These are phyloP conservation scores for Rhododendron henanense DNA, from an alignment of 148 eudicot species.

Conservation along the genomic window DNA sequence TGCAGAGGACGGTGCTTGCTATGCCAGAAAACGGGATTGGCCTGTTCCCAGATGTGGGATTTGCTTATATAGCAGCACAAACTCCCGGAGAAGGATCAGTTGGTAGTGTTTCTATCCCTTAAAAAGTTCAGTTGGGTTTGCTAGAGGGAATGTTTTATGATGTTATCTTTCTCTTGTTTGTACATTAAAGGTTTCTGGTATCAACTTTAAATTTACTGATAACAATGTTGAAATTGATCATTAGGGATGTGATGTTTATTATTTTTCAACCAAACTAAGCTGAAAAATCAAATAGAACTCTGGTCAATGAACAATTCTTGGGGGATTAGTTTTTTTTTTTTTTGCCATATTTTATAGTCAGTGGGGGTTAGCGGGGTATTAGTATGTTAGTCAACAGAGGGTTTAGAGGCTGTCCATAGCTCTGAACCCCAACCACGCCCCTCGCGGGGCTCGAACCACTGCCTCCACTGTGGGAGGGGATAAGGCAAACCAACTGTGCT, in stretches of 20 bases:
- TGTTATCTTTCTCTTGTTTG: not conserved
- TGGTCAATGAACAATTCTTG: not conserved
- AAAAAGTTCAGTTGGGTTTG: not conserved
- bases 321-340: too few relatives aligned
- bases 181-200: not conserved
- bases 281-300: not conserved
- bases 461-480: too few relatives aligned
- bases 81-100: conserved; percentile 92
- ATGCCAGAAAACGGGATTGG: conserved; percentile 99
- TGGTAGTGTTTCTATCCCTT: conserved; percentile 41
- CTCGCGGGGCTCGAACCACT: too few relatives aligned
- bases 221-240: not conserved
- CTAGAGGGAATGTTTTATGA: not conserved
- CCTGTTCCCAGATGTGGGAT: conserved; percentile 97
- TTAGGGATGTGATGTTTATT: not conserved
- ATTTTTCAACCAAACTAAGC: not conserved
- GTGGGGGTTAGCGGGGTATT: too few relatives aligned
- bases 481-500: too few relatives aligned
- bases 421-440: too few relatives aligned
- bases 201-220: not conserved
- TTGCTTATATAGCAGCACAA: conserved; percentile 87
- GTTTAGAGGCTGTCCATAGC: too few relatives aligned
- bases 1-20: conserved; percentile 87
- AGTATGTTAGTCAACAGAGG: too few relatives aligned
- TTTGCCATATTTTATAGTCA: too few relatives aligned